Evolutionary conservation across 495 filamentous ascomycete genomes (phyloP).

Genomic region (Penicillium diatomitis): DNA sequence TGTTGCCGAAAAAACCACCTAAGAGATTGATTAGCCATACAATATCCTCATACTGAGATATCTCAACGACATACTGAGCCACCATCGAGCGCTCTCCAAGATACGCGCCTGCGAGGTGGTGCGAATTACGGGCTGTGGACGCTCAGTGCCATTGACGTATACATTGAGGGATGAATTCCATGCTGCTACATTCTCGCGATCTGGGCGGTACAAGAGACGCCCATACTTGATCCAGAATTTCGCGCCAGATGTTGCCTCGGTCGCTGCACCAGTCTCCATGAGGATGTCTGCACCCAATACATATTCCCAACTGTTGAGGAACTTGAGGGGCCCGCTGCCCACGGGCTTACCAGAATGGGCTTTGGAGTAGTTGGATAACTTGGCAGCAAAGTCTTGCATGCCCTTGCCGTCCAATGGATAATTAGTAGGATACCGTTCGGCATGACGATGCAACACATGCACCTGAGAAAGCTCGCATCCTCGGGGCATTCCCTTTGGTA

Average conservation of each 20-base stretch:
- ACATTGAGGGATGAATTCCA: constrained; percentile 36
- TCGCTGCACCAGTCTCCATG: constrained; percentile 39
- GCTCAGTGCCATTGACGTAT: constrained; percentile 34
- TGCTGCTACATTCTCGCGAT: constrained; percentile 24
- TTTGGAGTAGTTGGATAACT: constrained; percentile 37
- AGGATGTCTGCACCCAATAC: constrained; percentile 32
- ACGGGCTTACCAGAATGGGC: constrained; percentile 18
- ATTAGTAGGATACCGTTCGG: constrained; percentile 39
- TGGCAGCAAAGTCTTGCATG: constrained; percentile 36
- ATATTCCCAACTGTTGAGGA: constrained; percentile 43
- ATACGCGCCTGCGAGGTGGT: constrained; percentile 43
- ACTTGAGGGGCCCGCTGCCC: constrained; percentile 38
- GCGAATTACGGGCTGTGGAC: constrained; percentile 37
- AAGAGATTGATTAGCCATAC: constrained; percentile 1
- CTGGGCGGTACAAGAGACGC: constrained; percentile 37
- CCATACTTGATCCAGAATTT: constrained; percentile 46
- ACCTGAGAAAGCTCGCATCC: constrained; percentile 46
- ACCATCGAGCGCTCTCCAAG: constrained; percentile 37
- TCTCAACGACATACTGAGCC: constrained; percentile 23
- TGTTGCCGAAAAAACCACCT: constrained; percentile 34
- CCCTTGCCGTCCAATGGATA: constrained; percentile 34
- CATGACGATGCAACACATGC: constrained; percentile 43
- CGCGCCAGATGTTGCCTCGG: constrained; percentile 41
- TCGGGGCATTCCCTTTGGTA: constrained; percentile 38
- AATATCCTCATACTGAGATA: too few relatives aligned